Conservation (phyloP, 352 stramenopile genomes). For the Halophytophthora polymorphica region DNA sequence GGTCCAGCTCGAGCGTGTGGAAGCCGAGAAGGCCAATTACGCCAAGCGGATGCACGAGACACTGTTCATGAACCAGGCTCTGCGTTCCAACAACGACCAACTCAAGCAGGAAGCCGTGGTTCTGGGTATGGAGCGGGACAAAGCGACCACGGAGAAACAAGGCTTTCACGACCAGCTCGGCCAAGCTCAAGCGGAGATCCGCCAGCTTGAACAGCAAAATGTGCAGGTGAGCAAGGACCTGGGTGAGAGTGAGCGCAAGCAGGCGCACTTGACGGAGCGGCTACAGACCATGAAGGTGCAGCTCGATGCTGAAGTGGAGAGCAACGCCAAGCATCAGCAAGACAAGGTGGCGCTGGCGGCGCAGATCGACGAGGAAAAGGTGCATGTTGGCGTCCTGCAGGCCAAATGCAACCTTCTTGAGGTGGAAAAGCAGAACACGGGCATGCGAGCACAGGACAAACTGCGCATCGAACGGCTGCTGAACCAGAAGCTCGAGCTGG, state of each 20-base stretch:
- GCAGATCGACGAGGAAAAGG: slow-evolving; percentile 54
- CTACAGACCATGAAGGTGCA: slow-evolving; percentile 69
- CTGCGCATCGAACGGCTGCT: slow-evolving; percentile 71
- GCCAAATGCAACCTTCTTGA: slow-evolving; percentile 64
- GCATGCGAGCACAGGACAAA: slow-evolving; percentile 78
- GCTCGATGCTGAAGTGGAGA: slow-evolving; percentile 52
- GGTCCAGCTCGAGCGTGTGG: slow-evolving; percentile 41
- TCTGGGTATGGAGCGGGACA: slow-evolving; percentile 60
- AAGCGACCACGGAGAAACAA: slow-evolving; percentile 39
- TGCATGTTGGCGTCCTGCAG: slow-evolving; percentile 59
- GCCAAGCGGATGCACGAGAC: slow-evolving; percentile 71
- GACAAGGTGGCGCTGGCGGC: slow-evolving; percentile 37
- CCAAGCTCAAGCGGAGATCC: slow-evolving; percentile 23
- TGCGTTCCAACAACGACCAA: slow-evolving; percentile 57
- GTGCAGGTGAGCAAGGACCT: slow-evolving; percentile 44
- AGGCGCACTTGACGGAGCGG: slow-evolving; percentile 45
- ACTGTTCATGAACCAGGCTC: slow-evolving; percentile 72
- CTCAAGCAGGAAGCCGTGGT: slow-evolving; percentile 60
- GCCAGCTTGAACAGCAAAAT: slow-evolving; percentile 35
- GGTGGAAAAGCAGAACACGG: slow-evolving; percentile 71
- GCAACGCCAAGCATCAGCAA: slow-evolving; percentile 28
- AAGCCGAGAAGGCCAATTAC: slow-evolving; percentile 56
- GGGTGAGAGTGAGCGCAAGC: slow-evolving; percentile 37
- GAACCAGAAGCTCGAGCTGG: slow-evolving; percentile 78
- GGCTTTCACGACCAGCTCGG: slow-evolving; percentile 31